phyloP scores from a whole-genome alignment of 2,329 filamentous ascomycete species.

The Anisogramma anomala region DNA sequence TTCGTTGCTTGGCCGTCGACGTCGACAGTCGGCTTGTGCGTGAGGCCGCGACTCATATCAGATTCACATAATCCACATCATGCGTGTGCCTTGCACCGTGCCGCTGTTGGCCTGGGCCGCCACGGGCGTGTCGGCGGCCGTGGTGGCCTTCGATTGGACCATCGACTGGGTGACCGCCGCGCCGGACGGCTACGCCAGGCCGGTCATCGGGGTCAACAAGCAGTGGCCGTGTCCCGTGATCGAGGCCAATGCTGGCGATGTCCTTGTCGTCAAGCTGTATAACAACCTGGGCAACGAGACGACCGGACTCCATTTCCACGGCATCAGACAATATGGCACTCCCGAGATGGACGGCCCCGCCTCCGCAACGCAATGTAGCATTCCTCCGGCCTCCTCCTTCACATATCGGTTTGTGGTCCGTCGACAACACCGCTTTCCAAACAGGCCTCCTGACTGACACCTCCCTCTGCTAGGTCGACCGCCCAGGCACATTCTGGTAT shows the following conservation, averaged over 20 bases:
- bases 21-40: not conserved
- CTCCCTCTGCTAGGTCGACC: slow-evolving; percentile 23
- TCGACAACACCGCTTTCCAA: slow-evolving; percentile 2
- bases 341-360: slow-evolving; percentile 48
- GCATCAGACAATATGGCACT: slow-evolving; percentile 42
- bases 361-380: slow-evolving; percentile 41
- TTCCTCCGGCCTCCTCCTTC: slow-evolving; percentile 40
- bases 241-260: slow-evolving; percentile 39
- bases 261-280: slow-evolving; percentile 34
- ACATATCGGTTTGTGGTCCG: slow-evolving; percentile 40
- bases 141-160: slow-evolving; percentile 28
- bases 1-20: not conserved
- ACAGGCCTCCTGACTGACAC: not conserved
- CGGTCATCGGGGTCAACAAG: slow-evolving; percentile 44
- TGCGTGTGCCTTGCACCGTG: not conserved
- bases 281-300: slow-evolving; percentile 43
- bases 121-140: slow-evolving; percentile 20
- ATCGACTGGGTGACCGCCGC: slow-evolving; percentile 29
- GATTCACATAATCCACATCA: slow-evolving; percentile 3
- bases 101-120: slow-evolving; percentile 16
- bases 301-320: slow-evolving; percentile 46
- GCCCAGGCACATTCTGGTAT: slow-evolving; percentile 39
- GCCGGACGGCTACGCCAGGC: slow-evolving; percentile 27
- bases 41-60: too few relatives aligned
- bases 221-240: slow-evolving; percentile 49